Evolutionary conservation across 2,329 filamentous ascomycete genomes (phyloP), one percentile per base, ranked within the genome.

Genomic region (Calonectria henricotiae): DNA sequence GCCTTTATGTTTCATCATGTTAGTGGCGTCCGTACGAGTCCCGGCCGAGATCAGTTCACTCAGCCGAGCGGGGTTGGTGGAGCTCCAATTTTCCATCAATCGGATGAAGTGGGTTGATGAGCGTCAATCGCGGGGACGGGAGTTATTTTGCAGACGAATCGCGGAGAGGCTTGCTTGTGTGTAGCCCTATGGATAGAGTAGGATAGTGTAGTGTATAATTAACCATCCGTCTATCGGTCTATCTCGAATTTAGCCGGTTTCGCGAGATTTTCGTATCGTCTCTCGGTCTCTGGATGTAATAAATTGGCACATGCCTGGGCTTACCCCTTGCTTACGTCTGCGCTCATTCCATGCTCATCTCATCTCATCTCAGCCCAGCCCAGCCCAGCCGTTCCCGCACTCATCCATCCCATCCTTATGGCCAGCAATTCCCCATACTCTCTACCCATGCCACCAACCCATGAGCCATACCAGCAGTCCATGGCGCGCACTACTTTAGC

Each of bases 81-180:
- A 61, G 39, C 15, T 32, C 15, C 23, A 61, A 61, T 43, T 61
- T 61, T 61, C 55, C 55, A 61, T 61, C 55, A 61, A 61, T 61
- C 55, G 55, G 55, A 32, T 43, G n/a, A 37, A 1, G 11, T 58
- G 51, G 35, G 35, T 39, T 39, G 51, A 15, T 25, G 51, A 41
- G 51, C 25, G n/a, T 23, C 25, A 23, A 39, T 44, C 23, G 55
- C 39, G 55, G 55, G 39, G 55, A 61, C 51, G 55, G 55, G 55
- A 32, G 30, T 44, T 20, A 44, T 23, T 27, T 27, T 15, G 39
- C 4, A 25, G 39, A 20, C 15, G 12, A 25, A 30, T 27, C 35
- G 37, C 13, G 55, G 55, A 61, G 35, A 20, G 23, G n/a, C n/a
- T 7, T 37, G 7, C 17, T 20, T 20, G n/a, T 32, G 47, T 11